Evolutionary conservation across 306 rosid genomes (phyloP), one percentile per base, ranked within the genome.

Genomic region (Clitoria ternatea): DNA sequence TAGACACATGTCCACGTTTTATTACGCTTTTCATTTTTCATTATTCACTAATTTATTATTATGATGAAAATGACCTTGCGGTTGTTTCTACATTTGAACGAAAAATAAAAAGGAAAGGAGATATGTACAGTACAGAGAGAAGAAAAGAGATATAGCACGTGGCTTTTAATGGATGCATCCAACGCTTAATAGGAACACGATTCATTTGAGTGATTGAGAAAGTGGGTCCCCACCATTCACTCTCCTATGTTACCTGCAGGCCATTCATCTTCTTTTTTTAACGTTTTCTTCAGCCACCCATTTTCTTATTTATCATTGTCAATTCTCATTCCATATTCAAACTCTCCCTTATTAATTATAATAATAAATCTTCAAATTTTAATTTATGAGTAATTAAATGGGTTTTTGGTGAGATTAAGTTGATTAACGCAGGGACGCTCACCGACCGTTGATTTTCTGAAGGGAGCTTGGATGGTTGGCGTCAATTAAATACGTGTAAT

Each of bases 1-100:
- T 3, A 33, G 86, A 63, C 86, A 74, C 73, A 81, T 78, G 83
- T 78, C 83, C 83, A 30, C 69, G 80, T 82, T 74, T 64, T 66
- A 19, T 19, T 44, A 42, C 72, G 56, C 57, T 64, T 64, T 64
- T 13, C 4, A 4, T 60, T 77, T 77, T 22, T 30, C n/a, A 29
- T 5, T 3, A 47, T 35, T 40, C 9, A 3, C 27, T 6, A 27
- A 5, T 22, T 22, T 9, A 56, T 37, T 61, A 17, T 59, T 61
- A 15, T 2, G 11, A 39, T 69, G 80, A 68, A 37, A 39, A 42
- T 40, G 71, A 39, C 65, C 20, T 15, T 44, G 50, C 20, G 50
- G 3, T 10, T 3, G n/a, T 32, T 43, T 29, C 74, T 14, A 8
- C 8, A 17, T 69, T 13, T 35, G 61, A 53, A 66, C 44, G 42